Percentiles rank a stretch among this genome's conserved stretches.
These are phyloP conservation scores for Jackrogersella multiformis DNA, from an alignment of 495 filamentous ascomycete species.

Conservation along the genomic window DNA sequence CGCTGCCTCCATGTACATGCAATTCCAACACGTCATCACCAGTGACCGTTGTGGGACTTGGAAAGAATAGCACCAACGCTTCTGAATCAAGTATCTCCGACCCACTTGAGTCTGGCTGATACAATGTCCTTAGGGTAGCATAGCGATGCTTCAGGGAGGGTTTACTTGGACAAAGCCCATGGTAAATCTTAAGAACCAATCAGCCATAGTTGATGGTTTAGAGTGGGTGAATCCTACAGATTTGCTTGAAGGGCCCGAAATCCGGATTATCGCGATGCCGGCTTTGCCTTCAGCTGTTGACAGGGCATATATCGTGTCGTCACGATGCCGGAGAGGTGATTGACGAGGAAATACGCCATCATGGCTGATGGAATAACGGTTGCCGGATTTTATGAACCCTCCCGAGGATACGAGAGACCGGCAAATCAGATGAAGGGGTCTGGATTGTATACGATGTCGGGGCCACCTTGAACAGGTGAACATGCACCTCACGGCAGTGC, in stretches of 20 bases:
- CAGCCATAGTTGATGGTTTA: slow-evolving; percentile 12
- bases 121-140: slow-evolving; percentile 79
- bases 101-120: slow-evolving; percentile 62
- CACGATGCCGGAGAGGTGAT: slow-evolving; percentile 17
- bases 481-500: slow-evolving; percentile 30
- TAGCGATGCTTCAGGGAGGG: slow-evolving; percentile 74
- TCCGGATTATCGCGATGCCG: slow-evolving; percentile 89
- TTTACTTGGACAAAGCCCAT: slow-evolving; percentile 72
- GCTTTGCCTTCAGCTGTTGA: slow-evolving; percentile 87
- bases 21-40: slow-evolving; percentile 93
- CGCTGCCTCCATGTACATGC: slow-evolving; percentile 92
- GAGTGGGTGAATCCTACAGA: slow-evolving; percentile 59
- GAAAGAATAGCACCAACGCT: slow-evolving; percentile 89
- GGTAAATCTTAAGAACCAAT: slow-evolving; percentile 70
- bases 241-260: slow-evolving; percentile 82
- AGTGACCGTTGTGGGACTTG: slow-evolving; percentile 82
- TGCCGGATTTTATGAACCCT: neutral
- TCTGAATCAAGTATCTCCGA: slow-evolving; percentile 75
- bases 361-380: neutral
- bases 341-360: slow-evolving; percentile 1
- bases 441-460: slow-evolving; percentile 6
- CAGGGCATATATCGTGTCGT: slow-evolving; percentile 87
- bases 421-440: neutral
- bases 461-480: slow-evolving; percentile 33
- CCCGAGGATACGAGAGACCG: slow-evolving; percentile 8